Base-by-base conservation (phyloP, 352 stramenopile genomes). In the Pythium sp. region DNA sequence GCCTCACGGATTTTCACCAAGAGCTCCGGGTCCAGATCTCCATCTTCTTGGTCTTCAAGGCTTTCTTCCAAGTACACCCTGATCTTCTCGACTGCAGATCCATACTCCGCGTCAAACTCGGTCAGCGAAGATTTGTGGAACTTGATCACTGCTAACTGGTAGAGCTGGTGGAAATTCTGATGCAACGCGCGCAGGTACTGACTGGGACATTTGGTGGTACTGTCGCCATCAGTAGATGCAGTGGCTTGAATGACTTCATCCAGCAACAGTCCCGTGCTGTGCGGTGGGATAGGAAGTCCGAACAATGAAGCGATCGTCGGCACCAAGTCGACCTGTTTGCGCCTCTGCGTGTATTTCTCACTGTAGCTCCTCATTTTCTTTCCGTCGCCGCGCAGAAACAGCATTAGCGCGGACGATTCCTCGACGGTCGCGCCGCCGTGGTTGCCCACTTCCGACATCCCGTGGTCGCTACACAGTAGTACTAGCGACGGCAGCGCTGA, bases 361-460 rank as follows among this genome's bases (percentile, higher is more conserved):
- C 32, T 46, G 24, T 58, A 22, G 28, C 41, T 49, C 41, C 41
- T 49, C 41, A 80, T 72, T 0, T 68, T 62, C 53, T 74, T 58
- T 15, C 76, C 76, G 41, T 90, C 77, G 18, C 81, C 80, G 28
- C 74, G 75, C 28, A 93, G 68, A 67, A 97, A 96, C 66, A 93
- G 75, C 58, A 96, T 68, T 9, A 97, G 67, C 2, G 90, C 89
- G 1, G 87, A 95, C 0, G 89, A 89, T 56, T 97, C 90, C 62
- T 95, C 89, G 1, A 94, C 62, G 0, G 89, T 95, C 4, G 90
- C 87, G 18, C 90, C 90, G 6, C 90, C 90, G 59, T 97, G 90
- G 47, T 96, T 97, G 5, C 90, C 90, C 26, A 90, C 80, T 65
- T 97, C 89, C 7, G 90, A 95, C 90, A 97, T 97, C 24, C 88